phyloP scores from a whole-genome alignment of 345 rosid species.

The Heritiera fomes region DNA sequence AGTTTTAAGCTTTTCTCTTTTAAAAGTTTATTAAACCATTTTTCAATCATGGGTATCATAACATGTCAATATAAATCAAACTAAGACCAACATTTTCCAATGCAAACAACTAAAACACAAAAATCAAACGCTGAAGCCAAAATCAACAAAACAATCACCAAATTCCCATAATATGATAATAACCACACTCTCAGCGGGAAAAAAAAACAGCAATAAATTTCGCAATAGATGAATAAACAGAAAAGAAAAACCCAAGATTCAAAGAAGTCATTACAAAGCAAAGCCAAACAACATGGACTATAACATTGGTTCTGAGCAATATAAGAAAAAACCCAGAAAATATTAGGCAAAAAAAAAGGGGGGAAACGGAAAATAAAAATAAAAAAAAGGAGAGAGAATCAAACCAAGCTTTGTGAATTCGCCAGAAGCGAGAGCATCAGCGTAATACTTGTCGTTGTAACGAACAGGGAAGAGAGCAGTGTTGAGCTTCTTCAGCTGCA shows the following conservation, averaged over 20 bases:
- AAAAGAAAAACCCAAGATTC: not conserved
- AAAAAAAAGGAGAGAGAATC: not conserved
- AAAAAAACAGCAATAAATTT: not conserved
- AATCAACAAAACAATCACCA: not conserved
- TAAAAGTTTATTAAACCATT: not conserved
- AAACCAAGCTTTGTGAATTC: slow-evolving; percentile 93
- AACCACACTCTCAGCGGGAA: not conserved
- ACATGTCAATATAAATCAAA: not conserved
- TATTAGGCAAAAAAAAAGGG: not conserved
- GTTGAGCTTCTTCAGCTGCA: slow-evolving; percentile 97
- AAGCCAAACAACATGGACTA: not conserved
- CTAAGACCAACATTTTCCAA: not conserved
- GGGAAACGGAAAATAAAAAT: not conserved
- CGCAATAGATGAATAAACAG: not conserved
- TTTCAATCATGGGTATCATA: not conserved
- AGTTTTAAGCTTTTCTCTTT: not conserved
- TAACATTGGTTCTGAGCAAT: not conserved
- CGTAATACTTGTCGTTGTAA: slow-evolving; percentile 89
- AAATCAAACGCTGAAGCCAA: not conserved
- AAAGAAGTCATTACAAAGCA: not conserved
- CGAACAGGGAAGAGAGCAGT: slow-evolving; percentile 89
- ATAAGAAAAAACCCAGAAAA: not conserved
- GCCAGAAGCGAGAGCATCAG: slow-evolving; percentile 80
- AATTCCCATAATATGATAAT: not conserved
- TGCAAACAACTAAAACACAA: not conserved